Evolutionary conservation across 202 grass and related monocot species (phyloP).

Genomic region (Zizania palustris): DNA sequence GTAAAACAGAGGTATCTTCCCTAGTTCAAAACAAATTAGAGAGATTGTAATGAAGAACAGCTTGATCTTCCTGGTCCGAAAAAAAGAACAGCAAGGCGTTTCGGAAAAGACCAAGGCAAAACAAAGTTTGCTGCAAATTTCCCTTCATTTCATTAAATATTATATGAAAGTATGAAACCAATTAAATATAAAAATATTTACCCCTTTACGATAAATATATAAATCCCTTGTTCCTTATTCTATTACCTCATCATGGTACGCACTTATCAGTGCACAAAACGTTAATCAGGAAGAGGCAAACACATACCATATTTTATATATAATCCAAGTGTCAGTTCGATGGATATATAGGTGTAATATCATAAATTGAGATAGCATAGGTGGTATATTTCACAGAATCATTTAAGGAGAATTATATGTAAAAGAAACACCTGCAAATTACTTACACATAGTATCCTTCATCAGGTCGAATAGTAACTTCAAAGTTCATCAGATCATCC

Average conservation of each 20-base stretch:
- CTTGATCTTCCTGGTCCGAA: neutral
- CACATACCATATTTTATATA: neutral
- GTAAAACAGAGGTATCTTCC: neutral
- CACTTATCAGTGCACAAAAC: neutral
- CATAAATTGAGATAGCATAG: neutral
- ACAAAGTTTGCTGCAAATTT: neutral
- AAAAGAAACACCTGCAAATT: neutral
- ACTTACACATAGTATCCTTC: conserved; percentile 82
- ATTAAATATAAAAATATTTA: neutral
- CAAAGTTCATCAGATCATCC: conserved; percentile 83
- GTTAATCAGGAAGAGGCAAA: neutral
- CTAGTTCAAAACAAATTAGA: neutral
- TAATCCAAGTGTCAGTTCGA: neutral
- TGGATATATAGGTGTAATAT: neutral
- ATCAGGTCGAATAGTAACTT: conserved; percentile 62
- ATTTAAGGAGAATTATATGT: neutral
- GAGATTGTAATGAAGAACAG: neutral
- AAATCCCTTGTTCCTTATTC: neutral
- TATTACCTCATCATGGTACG: neutral
- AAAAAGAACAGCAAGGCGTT: neutral
- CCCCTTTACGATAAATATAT: neutral
- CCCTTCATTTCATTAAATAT: neutral
- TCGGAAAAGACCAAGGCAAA: neutral
- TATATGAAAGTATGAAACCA: neutral
- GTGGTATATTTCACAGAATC: neutral